phyloP scores from a whole-genome alignment of 108 stramenopile species.

The Parietichytrium sp. region DNA sequence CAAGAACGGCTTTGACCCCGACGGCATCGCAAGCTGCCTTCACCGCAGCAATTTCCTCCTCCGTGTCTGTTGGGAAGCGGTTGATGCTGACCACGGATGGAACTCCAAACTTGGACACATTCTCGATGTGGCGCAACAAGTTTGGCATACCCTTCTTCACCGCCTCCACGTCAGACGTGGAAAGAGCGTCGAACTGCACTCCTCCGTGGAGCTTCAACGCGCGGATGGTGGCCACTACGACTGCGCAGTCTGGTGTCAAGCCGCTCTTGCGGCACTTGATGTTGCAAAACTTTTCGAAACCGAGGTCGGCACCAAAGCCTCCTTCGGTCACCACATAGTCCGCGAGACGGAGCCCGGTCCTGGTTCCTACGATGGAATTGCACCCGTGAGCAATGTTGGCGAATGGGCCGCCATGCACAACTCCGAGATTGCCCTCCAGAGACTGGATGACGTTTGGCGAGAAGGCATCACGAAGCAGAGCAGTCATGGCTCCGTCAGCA shows the following conservation, averaged over 20 bases:
- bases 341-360: conserved; percentile 12
- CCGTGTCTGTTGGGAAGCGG: conserved; percentile 39
- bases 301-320: conserved; percentile 37
- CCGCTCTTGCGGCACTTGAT: conserved; percentile 41
- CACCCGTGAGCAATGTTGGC: conserved; percentile 39
- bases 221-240: conserved; percentile 30
- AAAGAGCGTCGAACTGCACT: background rate
- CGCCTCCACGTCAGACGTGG: background rate
- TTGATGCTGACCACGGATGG: conserved; percentile 1
- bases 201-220: conserved; percentile 38
- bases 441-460: conserved; percentile 30
- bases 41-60: conserved; percentile 14
- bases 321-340: conserved; percentile 24
- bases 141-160: conserved; percentile 17
- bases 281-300: conserved; percentile 36
- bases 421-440: conserved; percentile 33
- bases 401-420: conserved; percentile 29
- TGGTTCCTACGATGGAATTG: conserved; percentile 26
- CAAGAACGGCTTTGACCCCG: conserved; percentile 19
- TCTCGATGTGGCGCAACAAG: conserved; percentile 39
- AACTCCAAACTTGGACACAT: conserved; percentile 28
- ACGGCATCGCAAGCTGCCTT: conserved; percentile 13
- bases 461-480: conserved; percentile 31
- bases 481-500: conserved; percentile 38
- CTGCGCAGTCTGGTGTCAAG: background rate